A percentile compares a stretch with the other conserved stretches of the same genome.
These are phyloP conservation scores for Asterophora parasitica DNA, from an alignment of 768 basidiomycete species.

Conservation along the genomic window DNA sequence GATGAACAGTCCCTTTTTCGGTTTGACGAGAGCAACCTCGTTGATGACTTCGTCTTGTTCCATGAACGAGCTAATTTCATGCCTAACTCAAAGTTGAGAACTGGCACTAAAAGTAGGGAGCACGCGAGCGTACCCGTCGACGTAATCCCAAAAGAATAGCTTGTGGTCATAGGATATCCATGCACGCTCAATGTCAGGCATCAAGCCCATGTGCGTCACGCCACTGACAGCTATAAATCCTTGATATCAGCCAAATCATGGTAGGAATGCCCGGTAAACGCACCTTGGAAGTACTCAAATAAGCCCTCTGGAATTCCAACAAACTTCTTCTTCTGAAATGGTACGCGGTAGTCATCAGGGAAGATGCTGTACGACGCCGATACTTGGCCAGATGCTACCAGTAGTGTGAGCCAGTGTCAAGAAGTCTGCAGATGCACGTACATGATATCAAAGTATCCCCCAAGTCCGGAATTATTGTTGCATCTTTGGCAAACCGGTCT, in stretches of 20 bases:
- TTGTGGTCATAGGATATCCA: constrained; percentile 96
- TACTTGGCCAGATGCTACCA: constrained; percentile 56
- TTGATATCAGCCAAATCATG: constrained; percentile 6
- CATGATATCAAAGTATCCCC: constrained; percentile 62
- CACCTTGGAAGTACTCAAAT: constrained; percentile 76
- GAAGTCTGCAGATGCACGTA: constrained; percentile 29
- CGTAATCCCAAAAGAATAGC: constrained; percentile 94
- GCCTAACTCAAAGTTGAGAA: constrained; percentile 36
- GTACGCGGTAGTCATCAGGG: constrained; percentile 72
- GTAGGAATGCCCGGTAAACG: constrained; percentile 17
- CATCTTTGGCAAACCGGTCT: constrained; percentile 68
- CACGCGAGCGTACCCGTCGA: constrained; percentile 67
- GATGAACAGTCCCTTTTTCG: constrained; percentile 83
- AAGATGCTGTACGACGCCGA: constrained; percentile 78
- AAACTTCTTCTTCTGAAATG: constrained; percentile 74
- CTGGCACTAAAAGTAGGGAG: not conserved
- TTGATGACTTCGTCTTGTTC: constrained; percentile 90
- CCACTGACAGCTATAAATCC: constrained; percentile 51
- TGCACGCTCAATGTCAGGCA: constrained; percentile 89
- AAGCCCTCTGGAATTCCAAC: constrained; percentile 74
- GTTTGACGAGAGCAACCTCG: constrained; percentile 82
- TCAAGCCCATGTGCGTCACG: constrained; percentile 81
- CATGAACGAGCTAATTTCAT: constrained; percentile 87
- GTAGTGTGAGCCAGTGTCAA: not conserved
- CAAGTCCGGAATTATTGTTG: constrained; percentile 69